Evolutionary conservation across 106 monocot genomes (phyloP).

Genomic region (Acorus gramineus): DNA sequence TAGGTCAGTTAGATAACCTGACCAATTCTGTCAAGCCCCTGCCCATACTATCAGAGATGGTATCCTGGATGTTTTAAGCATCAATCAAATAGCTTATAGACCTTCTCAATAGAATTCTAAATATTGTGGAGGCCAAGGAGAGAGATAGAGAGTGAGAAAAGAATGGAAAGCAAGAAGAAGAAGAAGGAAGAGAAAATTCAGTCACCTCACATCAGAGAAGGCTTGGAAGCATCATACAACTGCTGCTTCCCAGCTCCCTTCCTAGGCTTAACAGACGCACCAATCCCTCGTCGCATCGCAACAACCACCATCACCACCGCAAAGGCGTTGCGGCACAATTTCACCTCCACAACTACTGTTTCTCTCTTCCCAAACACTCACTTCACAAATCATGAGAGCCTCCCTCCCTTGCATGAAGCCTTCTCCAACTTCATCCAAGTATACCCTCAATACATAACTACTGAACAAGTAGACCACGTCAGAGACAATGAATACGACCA

Average conservation of each 20-base stretch:
- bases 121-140: no score
- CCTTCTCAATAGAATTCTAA: no score
- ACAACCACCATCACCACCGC: conserved; percentile 17
- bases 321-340: conserved; percentile 31
- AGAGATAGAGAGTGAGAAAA: no score
- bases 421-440: conserved; percentile 39
- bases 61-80: no score
- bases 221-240: background rate
- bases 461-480: conserved; percentile 36
- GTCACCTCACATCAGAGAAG: background rate
- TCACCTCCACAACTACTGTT: conserved; percentile 25
- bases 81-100: no score
- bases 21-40: no score
- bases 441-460: conserved; percentile 42
- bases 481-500: conserved; percentile 45
- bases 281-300: background rate
- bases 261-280: background rate
- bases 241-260: conserved; percentile 7
- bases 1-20: no score
- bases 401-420: conserved; percentile 47
- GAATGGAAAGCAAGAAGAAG: background rate
- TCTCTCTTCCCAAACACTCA: conserved; percentile 37
- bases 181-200: conserved; percentile 3
- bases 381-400: conserved; percentile 70
- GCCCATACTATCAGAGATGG: no score